A percentile compares a stretch with the other conserved stretches of the same genome.
Evolutionary conservation across 352 stramenopile genomes (phyloP).

Genomic region (Phytophthora citricola): DNA sequence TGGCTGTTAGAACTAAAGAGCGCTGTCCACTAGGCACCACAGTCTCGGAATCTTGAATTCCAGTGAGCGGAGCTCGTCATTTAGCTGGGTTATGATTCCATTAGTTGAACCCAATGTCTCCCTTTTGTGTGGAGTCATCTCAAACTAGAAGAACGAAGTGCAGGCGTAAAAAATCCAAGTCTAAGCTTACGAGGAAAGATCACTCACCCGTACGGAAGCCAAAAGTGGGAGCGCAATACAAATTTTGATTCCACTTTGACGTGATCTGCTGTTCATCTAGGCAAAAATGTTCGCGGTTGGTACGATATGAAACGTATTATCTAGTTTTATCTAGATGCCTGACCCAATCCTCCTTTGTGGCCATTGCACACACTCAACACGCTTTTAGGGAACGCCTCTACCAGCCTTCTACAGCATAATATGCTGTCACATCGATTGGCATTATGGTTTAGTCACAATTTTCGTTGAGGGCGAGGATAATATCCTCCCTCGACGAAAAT

Average conservation of each 20-base stretch:
- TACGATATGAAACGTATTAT: too few species aligned
- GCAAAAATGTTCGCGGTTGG: too few species aligned
- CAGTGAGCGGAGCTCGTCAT: constrained; percentile 4
- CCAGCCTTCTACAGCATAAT: too few species aligned
- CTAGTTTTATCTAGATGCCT: not conserved
- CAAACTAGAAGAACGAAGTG: not conserved
- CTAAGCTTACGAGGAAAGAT: not conserved
- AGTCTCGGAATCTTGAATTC: constrained; percentile 13
- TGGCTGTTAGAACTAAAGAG: constrained; percentile 4
- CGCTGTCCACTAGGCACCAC: not conserved
- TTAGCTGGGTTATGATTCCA: constrained; percentile 11
- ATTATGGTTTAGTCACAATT: too few species aligned
- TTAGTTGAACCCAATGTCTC: constrained; percentile 6
- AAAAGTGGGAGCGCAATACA: not conserved
- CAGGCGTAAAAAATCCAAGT: constrained; percentile 4
- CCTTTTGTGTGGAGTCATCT: too few species aligned
- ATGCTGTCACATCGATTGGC: too few species aligned
- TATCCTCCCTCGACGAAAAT: too few species aligned
- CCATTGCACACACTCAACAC: too few species aligned
- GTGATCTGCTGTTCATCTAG: not conserved
- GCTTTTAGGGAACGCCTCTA: too few species aligned
- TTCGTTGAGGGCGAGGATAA: too few species aligned
- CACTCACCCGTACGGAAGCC: not conserved
- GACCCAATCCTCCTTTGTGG: not conserved
- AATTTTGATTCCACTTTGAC: not conserved